phyloP scores from a whole-genome alignment of 306 rosid genomes.

The Cicer cuneatum region DNA sequence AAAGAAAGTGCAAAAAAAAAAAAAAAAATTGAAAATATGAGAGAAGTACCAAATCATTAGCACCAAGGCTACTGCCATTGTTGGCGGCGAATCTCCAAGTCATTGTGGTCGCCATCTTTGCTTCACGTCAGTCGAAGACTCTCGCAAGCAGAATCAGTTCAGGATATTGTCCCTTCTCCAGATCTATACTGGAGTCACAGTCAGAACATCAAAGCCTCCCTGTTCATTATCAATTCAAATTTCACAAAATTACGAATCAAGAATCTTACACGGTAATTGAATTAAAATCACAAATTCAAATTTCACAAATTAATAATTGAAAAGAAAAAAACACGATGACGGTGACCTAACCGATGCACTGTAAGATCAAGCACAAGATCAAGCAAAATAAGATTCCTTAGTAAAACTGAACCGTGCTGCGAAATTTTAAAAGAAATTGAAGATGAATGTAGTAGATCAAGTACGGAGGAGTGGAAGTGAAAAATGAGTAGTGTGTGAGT shows the following conservation, averaged over 20 bases:
- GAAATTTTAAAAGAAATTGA: slow-evolving; percentile 13
- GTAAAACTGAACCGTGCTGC: slow-evolving; percentile 11
- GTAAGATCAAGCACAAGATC: slow-evolving; percentile 1
- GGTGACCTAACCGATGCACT: slow-evolving; percentile 11
- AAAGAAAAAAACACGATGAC: neutral
- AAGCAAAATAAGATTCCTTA: neutral
- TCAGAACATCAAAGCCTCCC: slow-evolving; percentile 66
- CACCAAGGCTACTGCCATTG: slow-evolving; percentile 79
- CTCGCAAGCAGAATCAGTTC: slow-evolving; percentile 46
- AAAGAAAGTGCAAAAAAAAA: too few relatives aligned
- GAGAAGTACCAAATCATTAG: slow-evolving; percentile 74
- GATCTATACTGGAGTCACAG: slow-evolving; percentile 63
- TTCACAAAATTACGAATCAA: neutral
- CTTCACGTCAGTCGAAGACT: slow-evolving; percentile 45
- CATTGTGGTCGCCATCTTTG: slow-evolving; percentile 74
- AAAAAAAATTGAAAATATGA: neutral
- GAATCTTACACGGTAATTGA: slow-evolving; percentile 16
- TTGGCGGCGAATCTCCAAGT: slow-evolving; percentile 82
- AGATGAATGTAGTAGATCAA: slow-evolving; percentile 55
- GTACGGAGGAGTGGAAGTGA: slow-evolving; percentile 44
- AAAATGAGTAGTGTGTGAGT: slow-evolving; percentile 43
- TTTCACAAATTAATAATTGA: neutral
- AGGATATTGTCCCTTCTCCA: slow-evolving; percentile 57
- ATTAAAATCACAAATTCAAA: slow-evolving; percentile 21
- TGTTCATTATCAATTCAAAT: slow-evolving; percentile 34